Percentiles rank a stretch among this genome's conserved stretches.
Conservation (phyloP, 352 stramenopile species). For the Phytophthora foliorum region DNA sequence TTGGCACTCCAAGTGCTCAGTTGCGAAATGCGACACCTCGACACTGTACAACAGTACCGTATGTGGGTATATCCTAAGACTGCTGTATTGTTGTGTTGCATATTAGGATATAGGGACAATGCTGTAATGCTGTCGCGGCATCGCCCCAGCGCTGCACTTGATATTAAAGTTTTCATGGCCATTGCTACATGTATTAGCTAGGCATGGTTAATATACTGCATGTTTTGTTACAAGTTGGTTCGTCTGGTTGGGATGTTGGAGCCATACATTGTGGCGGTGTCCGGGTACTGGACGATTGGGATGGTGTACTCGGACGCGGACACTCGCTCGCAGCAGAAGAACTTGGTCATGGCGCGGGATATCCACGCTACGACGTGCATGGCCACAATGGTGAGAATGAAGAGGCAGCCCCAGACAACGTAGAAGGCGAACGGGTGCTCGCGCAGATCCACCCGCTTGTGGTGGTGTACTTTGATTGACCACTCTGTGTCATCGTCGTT, state of each 20-base stretch:
- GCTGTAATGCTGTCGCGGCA: neutral
- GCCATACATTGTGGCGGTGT: constrained; percentile 26
- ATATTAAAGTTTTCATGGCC: no score
- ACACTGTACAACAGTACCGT: constrained; percentile 22
- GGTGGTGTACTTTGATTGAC: constrained; percentile 34
- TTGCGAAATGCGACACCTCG: constrained; percentile 30
- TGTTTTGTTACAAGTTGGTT: constrained; percentile 13
- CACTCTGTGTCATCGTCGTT: constrained; percentile 35
- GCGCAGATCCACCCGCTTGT: constrained; percentile 39
- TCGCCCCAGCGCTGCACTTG: neutral
- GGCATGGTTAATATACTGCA: neutral
- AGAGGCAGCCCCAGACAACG: constrained; percentile 53
- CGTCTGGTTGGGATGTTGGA: constrained; percentile 15
- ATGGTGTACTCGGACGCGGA: constrained; percentile 59
- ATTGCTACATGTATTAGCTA: constrained; percentile 1
- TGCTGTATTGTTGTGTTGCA: neutral
- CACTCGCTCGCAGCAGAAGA: constrained; percentile 78
- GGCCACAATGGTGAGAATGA: constrained; percentile 60
- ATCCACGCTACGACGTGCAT: constrained; percentile 62
- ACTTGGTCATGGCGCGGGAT: constrained; percentile 58
- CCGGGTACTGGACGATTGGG: constrained; percentile 43
- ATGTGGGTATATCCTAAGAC: constrained; percentile 25
- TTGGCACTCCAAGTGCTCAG: constrained; percentile 18
- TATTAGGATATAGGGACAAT: constrained; percentile 21
- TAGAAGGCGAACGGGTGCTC: constrained; percentile 55